Conservation (phyloP, 768 basidiomycete genomes). For the Pulveroboletus sp. region DNA sequence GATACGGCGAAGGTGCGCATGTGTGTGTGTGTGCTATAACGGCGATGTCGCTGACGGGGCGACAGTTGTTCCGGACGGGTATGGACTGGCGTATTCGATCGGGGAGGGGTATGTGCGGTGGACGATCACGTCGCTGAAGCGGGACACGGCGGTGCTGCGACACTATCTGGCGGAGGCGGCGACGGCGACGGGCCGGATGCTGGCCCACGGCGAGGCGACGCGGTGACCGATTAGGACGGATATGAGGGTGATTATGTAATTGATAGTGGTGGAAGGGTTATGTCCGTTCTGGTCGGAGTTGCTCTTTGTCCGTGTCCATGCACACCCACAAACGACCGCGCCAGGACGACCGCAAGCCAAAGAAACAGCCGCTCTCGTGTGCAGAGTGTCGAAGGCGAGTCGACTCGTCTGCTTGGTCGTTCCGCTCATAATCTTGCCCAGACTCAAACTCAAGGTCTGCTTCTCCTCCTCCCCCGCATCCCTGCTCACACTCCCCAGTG, state of each 20-base stretch:
- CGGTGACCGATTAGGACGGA: conserved; percentile 11
- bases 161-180: conserved; percentile 81
- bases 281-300: conserved; percentile 28
- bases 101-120: conserved; percentile 82
- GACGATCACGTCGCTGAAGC: conserved; percentile 79
- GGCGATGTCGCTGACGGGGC: conserved; percentile 7
- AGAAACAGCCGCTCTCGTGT: conserved; percentile 53
- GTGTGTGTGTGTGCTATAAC: neutral
- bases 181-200: conserved; percentile 70
- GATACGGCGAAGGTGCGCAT: conserved; percentile 85
- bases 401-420: neutral
- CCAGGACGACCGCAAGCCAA: conserved; percentile 30
- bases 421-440: neutral
- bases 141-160: conserved; percentile 50
- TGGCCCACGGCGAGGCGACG: conserved; percentile 41
- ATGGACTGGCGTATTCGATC: conserved; percentile 89
- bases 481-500: conserved; percentile 36
- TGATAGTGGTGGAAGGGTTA: conserved; percentile 16
- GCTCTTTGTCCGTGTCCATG: conserved; percentile 11
- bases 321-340: conserved; percentile 43
- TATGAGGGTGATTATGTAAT: conserved; percentile 24
- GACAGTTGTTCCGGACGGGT: conserved; percentile 86
- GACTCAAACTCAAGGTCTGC: conserved; percentile 58
- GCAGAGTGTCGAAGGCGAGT: conserved; percentile 60
- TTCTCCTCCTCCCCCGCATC: neutral